Percentiles rank a stretch among this genome's conserved stretches.
Evolutionary conservation across 2,329 filamentous ascomycete genomes (phyloP).

Genomic region (Davidsoniella virescens): DNA sequence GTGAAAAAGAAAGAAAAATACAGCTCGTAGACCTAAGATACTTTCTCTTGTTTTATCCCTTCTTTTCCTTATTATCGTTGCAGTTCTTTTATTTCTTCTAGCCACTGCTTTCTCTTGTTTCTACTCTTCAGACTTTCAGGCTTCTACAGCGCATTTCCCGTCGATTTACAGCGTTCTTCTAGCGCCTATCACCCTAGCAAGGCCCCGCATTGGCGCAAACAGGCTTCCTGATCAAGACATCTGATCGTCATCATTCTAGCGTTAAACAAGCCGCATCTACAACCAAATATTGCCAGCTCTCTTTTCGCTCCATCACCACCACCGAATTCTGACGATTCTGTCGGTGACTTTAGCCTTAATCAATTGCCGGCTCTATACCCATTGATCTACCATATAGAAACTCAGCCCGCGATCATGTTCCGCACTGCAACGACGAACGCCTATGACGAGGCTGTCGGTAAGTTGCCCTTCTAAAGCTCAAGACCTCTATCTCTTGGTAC

Average conservation of each 20-base stretch:
- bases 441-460: slow-evolving; percentile 45
- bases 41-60: neutral
- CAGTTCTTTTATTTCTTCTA: neutral
- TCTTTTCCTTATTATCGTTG: neutral
- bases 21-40: too few species aligned
- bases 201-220: slow-evolving; percentile 8
- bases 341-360: too few species aligned
- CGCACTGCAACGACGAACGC: slow-evolving; percentile 40
- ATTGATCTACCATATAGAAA: slow-evolving; percentile 1
- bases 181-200: neutral
- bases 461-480: slow-evolving; percentile 17
- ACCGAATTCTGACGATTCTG: neutral
- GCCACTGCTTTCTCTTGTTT: neutral
- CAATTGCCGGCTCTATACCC: neutral
- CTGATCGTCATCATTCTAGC: neutral
- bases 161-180: neutral
- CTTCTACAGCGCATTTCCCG: neutral
- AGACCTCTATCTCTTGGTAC: neutral
- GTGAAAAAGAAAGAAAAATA: too few species aligned
- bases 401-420: slow-evolving; percentile 32
- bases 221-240: neutral
- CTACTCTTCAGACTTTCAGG: neutral
- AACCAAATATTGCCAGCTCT: slow-evolving; percentile 6
- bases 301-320: neutral
- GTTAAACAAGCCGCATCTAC: slow-evolving; percentile 1